phyloP scores from a whole-genome alignment of 1,284 basidiomycete species.

The Naganishia cerealis region DNA sequence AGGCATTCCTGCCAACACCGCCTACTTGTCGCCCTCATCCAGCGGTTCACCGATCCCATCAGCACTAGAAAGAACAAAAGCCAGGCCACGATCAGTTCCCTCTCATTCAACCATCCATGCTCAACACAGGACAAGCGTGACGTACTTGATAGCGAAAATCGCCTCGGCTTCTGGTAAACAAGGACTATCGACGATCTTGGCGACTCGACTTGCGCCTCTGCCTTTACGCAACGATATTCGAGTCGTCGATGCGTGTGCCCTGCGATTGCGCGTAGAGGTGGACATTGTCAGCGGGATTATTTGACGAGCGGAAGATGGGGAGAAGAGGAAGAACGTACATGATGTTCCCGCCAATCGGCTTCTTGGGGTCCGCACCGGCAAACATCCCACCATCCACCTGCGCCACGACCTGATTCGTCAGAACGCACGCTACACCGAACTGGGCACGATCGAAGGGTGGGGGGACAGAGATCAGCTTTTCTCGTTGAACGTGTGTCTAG shows the following conservation, averaged over 20 bases:
- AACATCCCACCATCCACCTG: constrained; percentile 91
- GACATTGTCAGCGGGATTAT: neutral
- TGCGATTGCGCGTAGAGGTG: neutral
- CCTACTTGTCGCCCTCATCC: constrained; percentile 55
- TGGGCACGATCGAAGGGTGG: constrained; percentile 46
- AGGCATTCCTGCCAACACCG: no score
- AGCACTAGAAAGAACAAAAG: constrained; percentile 45
- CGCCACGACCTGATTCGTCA: constrained; percentile 98
- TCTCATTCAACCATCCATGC: no score
- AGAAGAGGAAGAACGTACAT: constrained; percentile 55
- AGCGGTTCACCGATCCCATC: constrained; percentile 89
- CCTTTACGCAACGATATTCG: constrained; percentile 91
- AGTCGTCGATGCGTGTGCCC: constrained; percentile 89
- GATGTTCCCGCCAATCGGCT: constrained; percentile 95
- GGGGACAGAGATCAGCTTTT: constrained; percentile 15
- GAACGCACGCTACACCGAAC: constrained; percentile 96
- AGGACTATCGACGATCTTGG: constrained; percentile 93
- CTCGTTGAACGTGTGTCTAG: neutral
- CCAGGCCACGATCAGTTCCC: constrained; percentile 26
- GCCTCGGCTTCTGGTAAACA: constrained; percentile 96
- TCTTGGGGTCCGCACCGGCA: constrained; percentile 81
- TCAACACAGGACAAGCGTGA: constrained; percentile 20
- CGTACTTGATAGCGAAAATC: constrained; percentile 82
- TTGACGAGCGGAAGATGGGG: neutral
- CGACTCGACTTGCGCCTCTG: constrained; percentile 86